Evolutionary conservation across 805 yeast genomes (phyloP).

Genomic region (Schwanniomyces polymorphus): DNA sequence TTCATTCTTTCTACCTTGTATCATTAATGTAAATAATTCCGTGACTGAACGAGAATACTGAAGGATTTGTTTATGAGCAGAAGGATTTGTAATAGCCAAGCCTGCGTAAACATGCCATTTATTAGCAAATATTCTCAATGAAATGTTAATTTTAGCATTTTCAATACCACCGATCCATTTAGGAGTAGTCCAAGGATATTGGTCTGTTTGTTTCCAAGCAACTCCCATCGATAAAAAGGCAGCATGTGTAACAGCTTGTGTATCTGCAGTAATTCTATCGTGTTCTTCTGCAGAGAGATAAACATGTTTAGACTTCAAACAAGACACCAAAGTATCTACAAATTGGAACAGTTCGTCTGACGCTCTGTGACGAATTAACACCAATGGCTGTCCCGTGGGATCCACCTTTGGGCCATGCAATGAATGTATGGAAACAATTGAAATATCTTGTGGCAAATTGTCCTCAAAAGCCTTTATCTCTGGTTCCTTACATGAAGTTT

Average conservation of each 20-base stretch:
- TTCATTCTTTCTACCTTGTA: slow-evolving; percentile 62
- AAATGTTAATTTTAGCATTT: slow-evolving; percentile 92
- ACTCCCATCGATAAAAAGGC: slow-evolving; percentile 96
- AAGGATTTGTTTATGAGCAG: slow-evolving; percentile 87
- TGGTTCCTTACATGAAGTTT: slow-evolving; percentile 91
- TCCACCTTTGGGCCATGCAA: slow-evolving; percentile 92
- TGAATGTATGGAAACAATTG: slow-evolving; percentile 86
- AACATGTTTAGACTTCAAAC: slow-evolving; percentile 77
- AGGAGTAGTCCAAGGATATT: slow-evolving; percentile 89
- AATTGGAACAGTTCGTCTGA: slow-evolving; percentile 52
- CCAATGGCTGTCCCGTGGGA: slow-evolving; percentile 90
- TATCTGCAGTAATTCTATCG: slow-evolving; percentile 94
- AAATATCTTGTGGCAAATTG: slow-evolving; percentile 72
- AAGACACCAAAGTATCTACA: slow-evolving; percentile 64
- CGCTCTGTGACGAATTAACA: slow-evolving; percentile 76
- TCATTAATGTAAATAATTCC: slow-evolving; percentile 79
- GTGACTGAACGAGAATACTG: slow-evolving; percentile 87
- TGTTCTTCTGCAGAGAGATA: slow-evolving; percentile 83
- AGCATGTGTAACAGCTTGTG: slow-evolving; percentile 98
- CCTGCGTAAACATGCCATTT: slow-evolving; percentile 99
- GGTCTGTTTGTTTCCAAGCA: slow-evolving; percentile 83
- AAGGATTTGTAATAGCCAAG: slow-evolving; percentile 90
- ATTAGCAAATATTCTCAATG: slow-evolving; percentile 85
- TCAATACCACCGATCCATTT: slow-evolving; percentile 94
- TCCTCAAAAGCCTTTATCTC: slow-evolving; percentile 85